These are phyloP conservation scores for Theobroma cacao DNA, from an alignment of 345 rosid species.

Conservation along the genomic window DNA sequence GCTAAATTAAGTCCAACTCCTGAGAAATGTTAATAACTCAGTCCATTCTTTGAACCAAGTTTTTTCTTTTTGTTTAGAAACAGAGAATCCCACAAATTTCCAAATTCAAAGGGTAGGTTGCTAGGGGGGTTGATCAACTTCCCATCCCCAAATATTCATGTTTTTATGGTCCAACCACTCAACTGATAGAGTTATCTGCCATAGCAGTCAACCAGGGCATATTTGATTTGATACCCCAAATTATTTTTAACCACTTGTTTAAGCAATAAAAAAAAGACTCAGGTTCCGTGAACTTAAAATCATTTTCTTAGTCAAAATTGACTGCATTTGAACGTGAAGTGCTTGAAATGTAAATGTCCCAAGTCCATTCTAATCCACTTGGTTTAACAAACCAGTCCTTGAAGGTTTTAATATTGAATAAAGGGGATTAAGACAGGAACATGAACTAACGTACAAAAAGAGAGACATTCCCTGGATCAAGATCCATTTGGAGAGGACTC, in stretches of 20 bases:
- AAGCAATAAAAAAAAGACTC: not conserved
- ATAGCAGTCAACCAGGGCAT: conserved; percentile 2
- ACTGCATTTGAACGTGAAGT: not conserved
- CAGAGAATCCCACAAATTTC: not conserved
- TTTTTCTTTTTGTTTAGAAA: too few species aligned
- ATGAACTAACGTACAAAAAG: conserved; percentile 26
- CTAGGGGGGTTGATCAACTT: conserved; percentile 2
- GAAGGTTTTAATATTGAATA: not conserved
- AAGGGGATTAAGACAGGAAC: conserved; percentile 12
- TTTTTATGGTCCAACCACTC: not conserved
- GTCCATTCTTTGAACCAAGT: too few species aligned
- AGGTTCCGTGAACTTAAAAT: not conserved
- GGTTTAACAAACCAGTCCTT: conserved; percentile 11
- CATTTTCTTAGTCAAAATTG: not conserved
- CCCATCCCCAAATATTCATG: not conserved
- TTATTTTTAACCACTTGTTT: conserved; percentile 12
- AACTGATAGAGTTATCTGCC: not conserved
- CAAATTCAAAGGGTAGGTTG: not conserved
- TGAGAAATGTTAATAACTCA: too few species aligned
- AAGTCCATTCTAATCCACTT: conserved; percentile 1
- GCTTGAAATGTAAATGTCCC: not conserved
- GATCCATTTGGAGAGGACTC: conserved; percentile 28
- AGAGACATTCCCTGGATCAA: conserved; percentile 22
- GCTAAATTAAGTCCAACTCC: too few species aligned
- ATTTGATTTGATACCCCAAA: conserved; percentile 15